Percentiles rank a stretch among this genome's conserved stretches.
These are phyloP conservation scores for Mariannaea elegans DNA, from an alignment of 2,329 filamentous ascomycete genomes.

Conservation along the genomic window DNA sequence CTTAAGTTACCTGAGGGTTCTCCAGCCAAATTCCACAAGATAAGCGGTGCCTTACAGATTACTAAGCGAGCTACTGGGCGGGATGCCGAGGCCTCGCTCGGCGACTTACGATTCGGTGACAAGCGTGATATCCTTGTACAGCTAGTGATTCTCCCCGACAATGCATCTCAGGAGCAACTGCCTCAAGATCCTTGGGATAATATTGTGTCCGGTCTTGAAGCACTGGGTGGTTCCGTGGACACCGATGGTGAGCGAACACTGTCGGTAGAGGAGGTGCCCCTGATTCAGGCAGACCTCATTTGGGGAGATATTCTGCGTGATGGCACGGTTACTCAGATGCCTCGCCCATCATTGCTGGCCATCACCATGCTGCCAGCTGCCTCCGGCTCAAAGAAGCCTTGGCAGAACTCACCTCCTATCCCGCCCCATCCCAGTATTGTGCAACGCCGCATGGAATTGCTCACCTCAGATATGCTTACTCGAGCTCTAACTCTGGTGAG, in stretches of 20 bases:
- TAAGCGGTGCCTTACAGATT: constrained; percentile 93
- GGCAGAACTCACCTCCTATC: constrained; percentile 78
- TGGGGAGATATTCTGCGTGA: constrained; percentile 95
- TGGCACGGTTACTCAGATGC: constrained; percentile 83
- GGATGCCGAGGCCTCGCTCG: constrained; percentile 91
- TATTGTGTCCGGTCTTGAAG: constrained; percentile 94
- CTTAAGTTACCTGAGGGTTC: constrained; percentile 94
- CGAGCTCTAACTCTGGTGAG: constrained; percentile 90
- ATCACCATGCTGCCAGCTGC: constrained; percentile 90
- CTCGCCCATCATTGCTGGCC: constrained; percentile 87
- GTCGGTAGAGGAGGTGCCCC: constrained; percentile 92
- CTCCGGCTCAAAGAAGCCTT: constrained; percentile 71
- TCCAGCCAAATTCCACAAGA: constrained; percentile 98
- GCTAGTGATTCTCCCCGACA: constrained; percentile 90
- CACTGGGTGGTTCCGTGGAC: constrained; percentile 86
- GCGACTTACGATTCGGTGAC: constrained; percentile 93
- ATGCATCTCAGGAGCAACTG: constrained; percentile 79
- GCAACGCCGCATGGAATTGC: constrained; percentile 94
- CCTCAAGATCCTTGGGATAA: constrained; percentile 97
- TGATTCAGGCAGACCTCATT: constrained; percentile 92
- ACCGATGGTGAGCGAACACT: constrained; percentile 83
- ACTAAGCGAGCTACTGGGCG: constrained; percentile 95
- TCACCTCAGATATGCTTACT: constrained; percentile 98
- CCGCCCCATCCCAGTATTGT: constrained; percentile 95
- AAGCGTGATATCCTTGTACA: constrained; percentile 95